Base-by-base conservation (phyloP, 116 monocot species). In the Trichopus zeylanicus region DNA sequence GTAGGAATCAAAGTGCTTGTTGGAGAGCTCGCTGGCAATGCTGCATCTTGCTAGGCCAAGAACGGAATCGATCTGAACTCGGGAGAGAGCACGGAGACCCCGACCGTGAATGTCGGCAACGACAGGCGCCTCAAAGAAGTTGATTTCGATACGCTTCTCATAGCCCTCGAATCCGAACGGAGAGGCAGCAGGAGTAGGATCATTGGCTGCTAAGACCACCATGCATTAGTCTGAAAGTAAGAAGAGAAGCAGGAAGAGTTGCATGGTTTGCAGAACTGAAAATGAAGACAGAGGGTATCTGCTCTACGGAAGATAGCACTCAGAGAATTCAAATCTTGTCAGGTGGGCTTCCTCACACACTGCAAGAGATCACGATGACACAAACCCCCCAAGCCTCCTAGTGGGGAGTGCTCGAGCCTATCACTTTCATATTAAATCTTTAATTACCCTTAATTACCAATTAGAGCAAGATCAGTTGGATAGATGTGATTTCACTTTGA, bases 321-420 rank as follows among this genome's bases (percentile, higher is more conserved):
- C 15, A 13, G 42, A 61, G 51, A 46, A 16, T n/a, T n/a, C n/a
- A n/a, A n/a, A n/a, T n/a, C n/a, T n/a, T 66, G 64, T 93, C 93
- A 93, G 79, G 93, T 88, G 73, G 93, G 93, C 59, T 88, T 81
- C 70, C 83, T 66, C 46, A 64, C 83, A 64, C 86, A 91, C 91
- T 91, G 83, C 61, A 83, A 73, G 6, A 21, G n/a, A 55, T 25
- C 2, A 48, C n/a, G n/a, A n/a, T n/a, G n/a, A n/a, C n/a, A n/a
- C n/a, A n/a, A n/a, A n/a, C n/a, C n/a, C n/a, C n/a, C n/a, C n/a
- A n/a, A n/a, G n/a, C n/a, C n/a, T n/a, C n/a, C n/a, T n/a, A n/a
- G n/a, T n/a, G n/a, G n/a, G n/a, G n/a, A n/a, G n/a, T n/a, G n/a
- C n/a, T n/a, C n/a, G n/a, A n/a, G n/a, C n/a, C n/a, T n/a, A n/a